phyloP scores from a whole-genome alignment of 352 stramenopile species.

The Globisporangium perplexum region DNA sequence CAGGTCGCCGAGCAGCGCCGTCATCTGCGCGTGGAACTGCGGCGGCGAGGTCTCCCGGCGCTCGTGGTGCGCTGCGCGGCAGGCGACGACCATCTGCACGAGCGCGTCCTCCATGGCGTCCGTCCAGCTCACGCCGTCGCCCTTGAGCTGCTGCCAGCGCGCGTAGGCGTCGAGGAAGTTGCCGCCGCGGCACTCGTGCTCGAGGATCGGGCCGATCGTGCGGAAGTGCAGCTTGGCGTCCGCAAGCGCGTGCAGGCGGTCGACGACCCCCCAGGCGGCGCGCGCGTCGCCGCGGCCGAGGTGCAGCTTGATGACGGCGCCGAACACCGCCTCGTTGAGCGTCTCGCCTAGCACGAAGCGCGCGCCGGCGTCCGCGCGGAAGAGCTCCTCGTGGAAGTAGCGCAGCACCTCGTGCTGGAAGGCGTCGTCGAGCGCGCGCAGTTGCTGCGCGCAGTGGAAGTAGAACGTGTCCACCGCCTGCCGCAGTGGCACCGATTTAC shows the following conservation, averaged over 20 bases:
- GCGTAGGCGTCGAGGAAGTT: slow-evolving; percentile 36
- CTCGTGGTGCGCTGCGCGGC: slow-evolving; percentile 5
- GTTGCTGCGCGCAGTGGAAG: slow-evolving; percentile 60
- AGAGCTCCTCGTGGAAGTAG: slow-evolving; percentile 47
- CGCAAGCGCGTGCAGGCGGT: slow-evolving; percentile 26
- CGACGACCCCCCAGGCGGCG: slow-evolving; percentile 41
- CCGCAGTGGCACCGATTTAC: slow-evolving; percentile 17
- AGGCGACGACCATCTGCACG: slow-evolving; percentile 59
- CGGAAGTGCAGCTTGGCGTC: slow-evolving; percentile 57
- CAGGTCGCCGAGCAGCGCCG: slow-evolving; percentile 48
- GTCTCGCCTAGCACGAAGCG: slow-evolving; percentile 37
- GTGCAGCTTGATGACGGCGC: slow-evolving; percentile 54
- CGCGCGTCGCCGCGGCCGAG: slow-evolving; percentile 29
- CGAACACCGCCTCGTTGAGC: slow-evolving; percentile 61
- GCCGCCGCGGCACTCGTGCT: slow-evolving; percentile 37
- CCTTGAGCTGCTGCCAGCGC: slow-evolving; percentile 55
- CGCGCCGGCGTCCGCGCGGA: slow-evolving; percentile 16
- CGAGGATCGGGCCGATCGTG: slow-evolving; percentile 53
- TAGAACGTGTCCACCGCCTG: slow-evolving; percentile 71
- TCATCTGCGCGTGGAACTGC: slow-evolving; percentile 50
- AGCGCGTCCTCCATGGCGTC: slow-evolving; percentile 66
- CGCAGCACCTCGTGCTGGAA: slow-evolving; percentile 31
- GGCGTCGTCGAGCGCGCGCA: slow-evolving; percentile 19
- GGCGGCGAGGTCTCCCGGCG: too few species aligned
- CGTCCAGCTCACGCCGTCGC: slow-evolving; percentile 59